A percentile compares a stretch with the other conserved stretches of the same genome.
These are phyloP conservation scores for Lipomyces spencermartinsiae DNA, from an alignment of 805 yeast species.

Conservation along the genomic window DNA sequence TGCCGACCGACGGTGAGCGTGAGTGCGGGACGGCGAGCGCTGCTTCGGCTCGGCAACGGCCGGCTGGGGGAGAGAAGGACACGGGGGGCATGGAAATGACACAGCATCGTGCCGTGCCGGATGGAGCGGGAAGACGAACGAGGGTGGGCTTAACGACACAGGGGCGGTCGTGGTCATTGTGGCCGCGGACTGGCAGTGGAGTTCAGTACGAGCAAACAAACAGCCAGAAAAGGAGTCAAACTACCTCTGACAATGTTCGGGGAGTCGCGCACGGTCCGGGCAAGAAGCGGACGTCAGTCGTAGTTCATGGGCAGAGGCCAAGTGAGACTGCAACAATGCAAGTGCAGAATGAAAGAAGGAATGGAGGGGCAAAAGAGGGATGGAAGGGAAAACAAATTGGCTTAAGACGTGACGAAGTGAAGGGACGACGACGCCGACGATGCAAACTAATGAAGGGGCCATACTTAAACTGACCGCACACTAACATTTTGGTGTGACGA, in stretches of 20 bases:
- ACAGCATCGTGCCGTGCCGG: constrained; percentile 7
- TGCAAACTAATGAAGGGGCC: background rate
- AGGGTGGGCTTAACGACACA: constrained; percentile 13
- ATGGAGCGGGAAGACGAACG: constrained; percentile 28
- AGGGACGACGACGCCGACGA: background rate
- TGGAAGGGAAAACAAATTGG: background rate
- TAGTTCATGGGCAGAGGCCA: background rate
- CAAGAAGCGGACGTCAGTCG: background rate
- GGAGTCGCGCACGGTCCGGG: background rate
- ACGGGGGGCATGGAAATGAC: constrained; percentile 8
- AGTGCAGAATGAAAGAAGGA: background rate
- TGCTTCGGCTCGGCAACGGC: background rate
- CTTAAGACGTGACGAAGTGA: constrained; percentile 1
- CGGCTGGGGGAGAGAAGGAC: constrained; percentile 13
- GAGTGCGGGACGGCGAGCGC: constrained; percentile 44
- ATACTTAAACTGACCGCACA: background rate
- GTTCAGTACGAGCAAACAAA: background rate
- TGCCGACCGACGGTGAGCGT: constrained; percentile 83
- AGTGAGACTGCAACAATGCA: background rate
- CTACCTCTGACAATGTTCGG: background rate
- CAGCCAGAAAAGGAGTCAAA: background rate
- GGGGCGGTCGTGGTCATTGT: constrained; percentile 4
- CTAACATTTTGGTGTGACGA: background rate
- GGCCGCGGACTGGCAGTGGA: background rate
- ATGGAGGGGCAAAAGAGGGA: background rate